A percentile compares a stretch with the other conserved stretches of the same genome.
Conservation (phyloP, 129 eudicot species). For the Flaveria sonorensis region DNA sequence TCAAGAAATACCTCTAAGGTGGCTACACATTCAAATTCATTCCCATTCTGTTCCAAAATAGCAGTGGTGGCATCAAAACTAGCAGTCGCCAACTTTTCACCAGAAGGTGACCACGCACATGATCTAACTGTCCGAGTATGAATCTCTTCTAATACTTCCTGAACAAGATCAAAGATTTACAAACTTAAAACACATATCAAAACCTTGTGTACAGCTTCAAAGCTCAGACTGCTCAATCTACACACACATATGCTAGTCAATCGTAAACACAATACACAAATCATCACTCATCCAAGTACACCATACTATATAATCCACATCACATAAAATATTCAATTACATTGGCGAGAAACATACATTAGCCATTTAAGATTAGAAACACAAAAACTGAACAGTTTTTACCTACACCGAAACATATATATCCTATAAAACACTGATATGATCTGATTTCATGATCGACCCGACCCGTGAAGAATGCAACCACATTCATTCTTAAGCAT, state of each 20-base stretch:
- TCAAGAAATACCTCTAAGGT: slow-evolving; percentile 71
- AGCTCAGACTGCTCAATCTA: background rate
- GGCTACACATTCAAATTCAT: slow-evolving; percentile 70
- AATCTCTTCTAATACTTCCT: slow-evolving; percentile 85
- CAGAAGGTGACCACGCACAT: slow-evolving; percentile 94
- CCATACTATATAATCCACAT: background rate
- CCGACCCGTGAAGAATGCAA: too few relatives aligned
- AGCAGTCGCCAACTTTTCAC: slow-evolving; percentile 80
- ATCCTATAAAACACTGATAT: too few relatives aligned
- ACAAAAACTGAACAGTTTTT: background rate
- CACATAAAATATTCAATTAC: background rate
- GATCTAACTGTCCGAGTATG: slow-evolving; percentile 92
- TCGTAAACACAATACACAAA: background rate
- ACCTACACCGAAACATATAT: background rate
- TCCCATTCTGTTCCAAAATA: slow-evolving; percentile 71
- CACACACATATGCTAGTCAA: background rate
- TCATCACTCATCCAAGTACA: background rate
- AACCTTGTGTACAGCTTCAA: background rate
- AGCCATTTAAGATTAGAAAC: slow-evolving; percentile 13
- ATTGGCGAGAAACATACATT: background rate
- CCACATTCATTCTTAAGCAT: too few relatives aligned
- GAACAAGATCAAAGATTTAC: slow-evolving; percentile 23
- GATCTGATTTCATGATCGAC: too few relatives aligned
- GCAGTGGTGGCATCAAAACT: slow-evolving; percentile 97
- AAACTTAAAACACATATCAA: background rate